Percentiles rank a stretch among this genome's conserved stretches.
These are phyloP conservation scores for Lupinus albus DNA, from an alignment of 306 rosid species.

Conservation along the genomic window DNA sequence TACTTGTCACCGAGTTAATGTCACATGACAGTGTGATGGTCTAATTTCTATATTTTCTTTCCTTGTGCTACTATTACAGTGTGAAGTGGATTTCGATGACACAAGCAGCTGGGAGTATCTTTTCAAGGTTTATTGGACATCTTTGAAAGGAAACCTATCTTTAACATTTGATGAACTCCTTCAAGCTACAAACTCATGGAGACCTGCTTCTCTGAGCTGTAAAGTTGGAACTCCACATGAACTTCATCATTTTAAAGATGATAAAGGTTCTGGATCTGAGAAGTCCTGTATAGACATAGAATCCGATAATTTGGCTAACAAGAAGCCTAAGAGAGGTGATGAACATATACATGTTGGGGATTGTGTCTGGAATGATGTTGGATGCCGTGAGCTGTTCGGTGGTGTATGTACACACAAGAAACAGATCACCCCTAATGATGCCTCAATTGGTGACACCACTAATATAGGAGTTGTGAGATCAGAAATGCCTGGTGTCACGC, in stretches of 20 bases:
- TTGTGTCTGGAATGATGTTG: constrained; percentile 40
- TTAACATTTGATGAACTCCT: constrained; percentile 75
- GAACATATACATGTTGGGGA: constrained; percentile 26
- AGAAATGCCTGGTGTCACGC: constrained; percentile 41
- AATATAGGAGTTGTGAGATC: constrained; percentile 43
- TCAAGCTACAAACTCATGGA: constrained; percentile 77
- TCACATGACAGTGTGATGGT: constrained; percentile 1
- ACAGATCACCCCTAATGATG: constrained; percentile 41
- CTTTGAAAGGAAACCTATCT: constrained; percentile 67
- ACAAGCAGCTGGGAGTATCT: constrained; percentile 98
- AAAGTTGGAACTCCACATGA: constrained; percentile 46
- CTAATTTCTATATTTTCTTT: constrained; percentile 27
- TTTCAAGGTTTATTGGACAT: constrained; percentile 91
- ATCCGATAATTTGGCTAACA: constrained; percentile 45
- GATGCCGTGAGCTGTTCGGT: constrained; percentile 44
- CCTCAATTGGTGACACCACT: constrained; percentile 40
- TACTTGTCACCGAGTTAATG: not conserved
- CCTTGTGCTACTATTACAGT: constrained; percentile 39
- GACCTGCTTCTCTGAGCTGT: constrained; percentile 47
- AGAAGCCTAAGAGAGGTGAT: constrained; percentile 34
- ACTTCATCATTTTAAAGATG: constrained; percentile 46
- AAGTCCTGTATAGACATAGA: constrained; percentile 55
- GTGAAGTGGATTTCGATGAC: constrained; percentile 92
- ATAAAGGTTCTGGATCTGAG: constrained; percentile 46
- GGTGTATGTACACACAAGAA: constrained; percentile 34